phyloP scores from a whole-genome alignment of 768 basidiomycete genomes.

The Coprinellus aureogranulatus region DNA sequence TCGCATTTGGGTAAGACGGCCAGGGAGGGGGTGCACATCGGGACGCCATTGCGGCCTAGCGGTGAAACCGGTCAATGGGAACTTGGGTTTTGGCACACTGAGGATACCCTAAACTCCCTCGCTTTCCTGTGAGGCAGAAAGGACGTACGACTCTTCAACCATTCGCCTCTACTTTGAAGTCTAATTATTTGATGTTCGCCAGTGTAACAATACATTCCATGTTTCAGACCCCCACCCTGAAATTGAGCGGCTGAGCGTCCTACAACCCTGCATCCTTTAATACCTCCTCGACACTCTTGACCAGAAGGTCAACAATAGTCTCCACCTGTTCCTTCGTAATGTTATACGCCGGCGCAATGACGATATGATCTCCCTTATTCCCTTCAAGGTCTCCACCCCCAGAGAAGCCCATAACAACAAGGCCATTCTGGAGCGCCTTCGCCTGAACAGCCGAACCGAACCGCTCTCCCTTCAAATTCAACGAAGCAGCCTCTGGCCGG shows the following conservation, averaged over 20 bases:
- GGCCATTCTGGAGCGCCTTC: slow-evolving; percentile 60
- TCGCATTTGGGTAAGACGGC: too few relatives aligned
- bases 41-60: too few relatives aligned
- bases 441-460: slow-evolving; percentile 75
- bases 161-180: too few relatives aligned
- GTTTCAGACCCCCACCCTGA: too few relatives aligned
- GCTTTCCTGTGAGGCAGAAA: too few relatives aligned
- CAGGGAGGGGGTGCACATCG: too few relatives aligned
- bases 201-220: too few relatives aligned
- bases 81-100: too few relatives aligned
- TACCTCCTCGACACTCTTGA: slow-evolving; percentile 66
- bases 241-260: slow-evolving; percentile 11
- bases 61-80: too few relatives aligned
- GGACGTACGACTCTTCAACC: too few relatives aligned
- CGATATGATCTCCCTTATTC: slow-evolving; percentile 64
- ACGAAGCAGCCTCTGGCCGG: slow-evolving; percentile 33
- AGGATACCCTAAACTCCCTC: too few relatives aligned
- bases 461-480: slow-evolving; percentile 49
- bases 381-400: slow-evolving; percentile 71
- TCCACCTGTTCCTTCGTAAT: slow-evolving; percentile 68
- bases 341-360: slow-evolving; percentile 82
- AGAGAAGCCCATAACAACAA: slow-evolving; percentile 72
- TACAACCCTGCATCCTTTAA: slow-evolving; percentile 36
- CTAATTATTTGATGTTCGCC: too few relatives aligned
- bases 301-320: slow-evolving; percentile 62